phyloP scores from a whole-genome alignment of 2,329 filamentous ascomycete species.

The Hypoxylon rubiginosum region DNA sequence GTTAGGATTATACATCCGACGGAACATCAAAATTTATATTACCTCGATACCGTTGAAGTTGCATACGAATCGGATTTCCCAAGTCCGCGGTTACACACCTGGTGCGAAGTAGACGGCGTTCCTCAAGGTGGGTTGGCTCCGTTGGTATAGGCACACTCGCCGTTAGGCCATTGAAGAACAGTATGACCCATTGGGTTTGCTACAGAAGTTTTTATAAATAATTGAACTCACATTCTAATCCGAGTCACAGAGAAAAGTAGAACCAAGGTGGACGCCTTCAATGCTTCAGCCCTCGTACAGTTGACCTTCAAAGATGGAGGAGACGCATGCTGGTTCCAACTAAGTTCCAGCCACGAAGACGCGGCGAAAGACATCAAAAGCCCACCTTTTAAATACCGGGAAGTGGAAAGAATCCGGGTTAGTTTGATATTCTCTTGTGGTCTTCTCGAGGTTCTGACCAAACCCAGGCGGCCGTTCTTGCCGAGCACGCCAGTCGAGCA shows the following conservation, averaged over 20 bases:
- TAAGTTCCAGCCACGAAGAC: background rate
- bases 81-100: background rate
- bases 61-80: conserved; percentile 5
- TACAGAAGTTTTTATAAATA: background rate
- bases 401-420: background rate
- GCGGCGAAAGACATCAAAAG: background rate
- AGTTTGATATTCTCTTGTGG: background rate
- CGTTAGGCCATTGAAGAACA: background rate
- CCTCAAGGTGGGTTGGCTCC: conserved; percentile 7
- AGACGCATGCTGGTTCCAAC: conserved; percentile 12
- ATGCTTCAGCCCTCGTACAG: conserved; percentile 1
- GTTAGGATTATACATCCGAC: background rate
- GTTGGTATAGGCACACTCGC: background rate
- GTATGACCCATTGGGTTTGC: conserved; percentile 1
- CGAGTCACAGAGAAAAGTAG: conserved; percentile 6
- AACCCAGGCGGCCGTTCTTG: background rate
- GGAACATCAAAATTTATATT: background rate
- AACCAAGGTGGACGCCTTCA: background rate
- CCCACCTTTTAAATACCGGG: conserved; percentile 5
- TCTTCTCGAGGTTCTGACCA: background rate
- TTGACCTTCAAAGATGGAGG: conserved; percentile 5
- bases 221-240: background rate
- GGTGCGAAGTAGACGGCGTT: conserved; percentile 2
- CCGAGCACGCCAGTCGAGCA: background rate
- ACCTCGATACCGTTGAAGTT: conserved; percentile 8